Evolutionary conservation across 768 basidiomycete species (phyloP), one percentile per base, ranked within the genome.

Genomic region (Serendipita vermifera): DNA sequence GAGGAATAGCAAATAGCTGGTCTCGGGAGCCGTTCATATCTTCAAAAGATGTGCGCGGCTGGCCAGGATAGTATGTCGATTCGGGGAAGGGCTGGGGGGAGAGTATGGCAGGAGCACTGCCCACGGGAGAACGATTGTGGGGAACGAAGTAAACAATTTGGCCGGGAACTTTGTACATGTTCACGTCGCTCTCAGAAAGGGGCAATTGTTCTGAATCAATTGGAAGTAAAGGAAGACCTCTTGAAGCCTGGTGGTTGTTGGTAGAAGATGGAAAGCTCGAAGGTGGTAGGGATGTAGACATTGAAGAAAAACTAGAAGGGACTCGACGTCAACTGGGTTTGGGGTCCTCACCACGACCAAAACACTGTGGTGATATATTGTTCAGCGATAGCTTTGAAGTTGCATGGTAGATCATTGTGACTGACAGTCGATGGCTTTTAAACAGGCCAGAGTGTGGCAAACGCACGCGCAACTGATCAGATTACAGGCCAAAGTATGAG

Each of bases 141-240:
- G 46, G 46, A 0, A 51, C 27, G 0, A 51, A 51, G 32, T 51
- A 51, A 26, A 51, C 46, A 31, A 27, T 51, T 31, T 51, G 46
- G 11, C 46, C 46, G 27, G 46, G 46, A 29, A 51, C 46, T 31
- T 51, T 51, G 46, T 51, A 51, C 46, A 51, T 51, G 24, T 22
- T 31, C n/a, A 36, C 9, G 35, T 36, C 35, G 9, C 9, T n/a
- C 15, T 51, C 46, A 31, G 32, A 31, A 27, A 31, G 29, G n/a
- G 46, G 46, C 26, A 51, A 22, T 15, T 15, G 26, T 51, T 51
- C 46, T 27, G 46, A 51, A 31, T 51, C 46, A 31, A 51, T 51
- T n/a, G 46, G 46, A 31, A n/a, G n/a, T 22, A 51, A 31, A 22
- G 46, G 46, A 20, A 51, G n/a, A 31, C 32, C n/a, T 51, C 22